These are phyloP conservation scores for Termitomyces sp. DNA, from an alignment of 768 basidiomycete genomes.

Conservation along the genomic window DNA sequence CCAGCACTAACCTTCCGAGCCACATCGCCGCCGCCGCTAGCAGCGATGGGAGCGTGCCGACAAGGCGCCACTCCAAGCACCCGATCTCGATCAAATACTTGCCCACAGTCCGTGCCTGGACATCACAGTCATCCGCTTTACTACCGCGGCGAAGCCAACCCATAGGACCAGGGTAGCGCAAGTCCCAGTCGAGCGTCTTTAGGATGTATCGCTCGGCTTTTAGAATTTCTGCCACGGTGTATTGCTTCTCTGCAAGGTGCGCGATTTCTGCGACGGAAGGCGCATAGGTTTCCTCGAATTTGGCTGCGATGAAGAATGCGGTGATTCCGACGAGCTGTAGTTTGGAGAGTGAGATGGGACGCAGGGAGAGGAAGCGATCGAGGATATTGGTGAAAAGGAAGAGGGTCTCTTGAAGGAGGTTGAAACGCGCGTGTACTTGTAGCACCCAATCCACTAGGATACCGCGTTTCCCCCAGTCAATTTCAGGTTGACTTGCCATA, in stretches of 20 bases:
- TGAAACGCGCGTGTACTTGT: slow-evolving; percentile 85
- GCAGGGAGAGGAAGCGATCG: slow-evolving; percentile 65
- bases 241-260: slow-evolving; percentile 73
- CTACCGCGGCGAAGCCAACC: slow-evolving; percentile 84
- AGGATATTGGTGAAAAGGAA: slow-evolving; percentile 88
- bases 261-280: slow-evolving; percentile 81
- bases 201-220: slow-evolving; percentile 88
- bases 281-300: slow-evolving; percentile 90
- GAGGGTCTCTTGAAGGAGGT: slow-evolving; percentile 83
- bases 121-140: slow-evolving; percentile 91
- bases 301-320: slow-evolving; percentile 82
- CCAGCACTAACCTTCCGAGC: slow-evolving; percentile 77
- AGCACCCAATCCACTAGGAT: slow-evolving; percentile 92
- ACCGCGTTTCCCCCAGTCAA: slow-evolving; percentile 87
- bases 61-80: slow-evolving; percentile 73
- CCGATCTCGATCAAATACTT: slow-evolving; percentile 91
- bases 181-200: slow-evolving; percentile 80
- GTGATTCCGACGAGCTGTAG: slow-evolving; percentile 90
- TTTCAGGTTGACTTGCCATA: slow-evolving; percentile 77
- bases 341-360: slow-evolving; percentile 75
- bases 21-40: slow-evolving; percentile 83
- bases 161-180: slow-evolving; percentile 85
- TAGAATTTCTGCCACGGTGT: slow-evolving; percentile 74
- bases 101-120: slow-evolving; percentile 78
- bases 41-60: slow-evolving; percentile 69